These are phyloP conservation scores for Nakazawaea holstii DNA, from an alignment of 805 yeast species.

Conservation along the genomic window DNA sequence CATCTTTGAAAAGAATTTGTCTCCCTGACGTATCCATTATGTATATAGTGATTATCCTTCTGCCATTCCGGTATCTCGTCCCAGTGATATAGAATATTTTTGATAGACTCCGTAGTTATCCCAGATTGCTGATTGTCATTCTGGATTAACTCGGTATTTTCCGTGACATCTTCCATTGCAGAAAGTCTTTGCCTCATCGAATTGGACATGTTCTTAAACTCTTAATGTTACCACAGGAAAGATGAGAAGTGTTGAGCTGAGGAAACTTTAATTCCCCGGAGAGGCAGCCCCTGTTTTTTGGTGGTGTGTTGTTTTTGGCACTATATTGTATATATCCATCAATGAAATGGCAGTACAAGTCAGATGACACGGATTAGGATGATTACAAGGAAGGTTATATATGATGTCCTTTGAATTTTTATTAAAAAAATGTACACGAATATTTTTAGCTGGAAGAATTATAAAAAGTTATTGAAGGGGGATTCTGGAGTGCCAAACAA, in stretches of 20 bases:
- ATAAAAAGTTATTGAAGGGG: constrained; percentile 1
- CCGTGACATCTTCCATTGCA: not conserved
- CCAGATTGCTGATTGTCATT: not conserved
- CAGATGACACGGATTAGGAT: too few relatives aligned
- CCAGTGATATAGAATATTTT: constrained; percentile 19
- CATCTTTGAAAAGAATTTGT: constrained; percentile 36
- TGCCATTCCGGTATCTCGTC: constrained; percentile 52
- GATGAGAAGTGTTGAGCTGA: too few relatives aligned
- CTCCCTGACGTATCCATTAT: constrained; percentile 44
- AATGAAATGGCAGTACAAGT: too few relatives aligned
- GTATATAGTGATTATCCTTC: constrained; percentile 47
- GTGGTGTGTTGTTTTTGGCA: too few relatives aligned
- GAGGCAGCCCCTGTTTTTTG: too few relatives aligned
- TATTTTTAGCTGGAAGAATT: not conserved
- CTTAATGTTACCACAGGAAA: too few relatives aligned
- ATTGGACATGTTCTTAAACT: not conserved
- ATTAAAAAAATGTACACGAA: too few relatives aligned
- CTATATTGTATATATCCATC: too few relatives aligned
- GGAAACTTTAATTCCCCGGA: too few relatives aligned
- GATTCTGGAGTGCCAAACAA: constrained; percentile 3
- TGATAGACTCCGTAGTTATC: not conserved
- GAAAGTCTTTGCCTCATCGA: not conserved
- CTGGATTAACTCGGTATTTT: not conserved
- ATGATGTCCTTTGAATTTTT: too few relatives aligned
- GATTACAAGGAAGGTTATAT: too few relatives aligned